Evolutionary conservation across 1,139 yeast genomes (phyloP).

Genomic region (Candida tetrigidarum): DNA sequence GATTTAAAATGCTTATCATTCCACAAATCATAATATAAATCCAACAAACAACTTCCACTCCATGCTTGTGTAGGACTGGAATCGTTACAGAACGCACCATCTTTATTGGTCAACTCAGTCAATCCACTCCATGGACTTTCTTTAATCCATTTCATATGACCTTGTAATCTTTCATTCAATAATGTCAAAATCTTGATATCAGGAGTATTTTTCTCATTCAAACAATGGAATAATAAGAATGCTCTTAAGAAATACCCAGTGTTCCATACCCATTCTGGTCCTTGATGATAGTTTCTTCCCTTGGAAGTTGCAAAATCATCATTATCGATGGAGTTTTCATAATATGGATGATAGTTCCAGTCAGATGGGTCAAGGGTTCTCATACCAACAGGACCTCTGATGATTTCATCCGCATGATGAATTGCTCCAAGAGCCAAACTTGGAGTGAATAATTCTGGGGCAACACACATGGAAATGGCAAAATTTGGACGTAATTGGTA

Average conservation of each 20-base stretch:
- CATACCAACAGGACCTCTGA: constrained; percentile 93
- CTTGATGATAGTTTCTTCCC: constrained; percentile 97
- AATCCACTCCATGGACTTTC: constrained; percentile 91
- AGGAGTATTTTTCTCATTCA: constrained; percentile 28
- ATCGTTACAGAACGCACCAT: constrained; percentile 79
- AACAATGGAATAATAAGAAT: constrained; percentile 54
- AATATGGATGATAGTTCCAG: constrained; percentile 88
- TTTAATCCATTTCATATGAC: constrained; percentile 70
- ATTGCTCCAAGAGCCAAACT: constrained; percentile 67
- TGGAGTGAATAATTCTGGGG: constrained; percentile 84
- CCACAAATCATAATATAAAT: constrained; percentile 71
- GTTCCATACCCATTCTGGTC: constrained; percentile 99
- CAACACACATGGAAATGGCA: constrained; percentile 89
- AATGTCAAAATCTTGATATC: constrained; percentile 35
- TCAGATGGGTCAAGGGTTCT: constrained; percentile 92
- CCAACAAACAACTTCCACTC: constrained; percentile 87
- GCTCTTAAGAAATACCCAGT: constrained; percentile 89
- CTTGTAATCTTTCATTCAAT: constrained; percentile 59
- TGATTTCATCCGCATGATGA: constrained; percentile 65
- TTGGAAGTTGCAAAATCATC: constrained; percentile 91
- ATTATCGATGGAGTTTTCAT: constrained; percentile 77
- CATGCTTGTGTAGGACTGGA: constrained; percentile 98
- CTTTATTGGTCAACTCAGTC: constrained; percentile 89
- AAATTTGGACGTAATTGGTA: constrained; percentile 93
- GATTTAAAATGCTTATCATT: constrained; percentile 18